Evolutionary conservation across 192 early-diverging fungal species (phyloP).

Genomic region (Linnemannia zychae): DNA sequence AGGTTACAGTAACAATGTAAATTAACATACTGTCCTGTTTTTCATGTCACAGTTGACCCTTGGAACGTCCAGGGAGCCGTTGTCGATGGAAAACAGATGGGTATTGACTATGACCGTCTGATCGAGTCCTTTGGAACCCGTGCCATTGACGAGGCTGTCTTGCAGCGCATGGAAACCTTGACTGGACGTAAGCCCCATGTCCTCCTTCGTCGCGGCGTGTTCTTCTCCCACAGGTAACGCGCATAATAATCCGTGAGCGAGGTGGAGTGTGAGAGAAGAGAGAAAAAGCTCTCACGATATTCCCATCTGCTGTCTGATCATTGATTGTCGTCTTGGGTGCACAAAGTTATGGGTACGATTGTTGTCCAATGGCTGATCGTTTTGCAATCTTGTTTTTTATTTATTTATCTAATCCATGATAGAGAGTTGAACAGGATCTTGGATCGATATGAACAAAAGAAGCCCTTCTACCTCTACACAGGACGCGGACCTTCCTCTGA

Average conservation of each 20-base stretch:
- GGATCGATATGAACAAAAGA: constrained; percentile 93
- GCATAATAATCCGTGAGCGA: not conserved
- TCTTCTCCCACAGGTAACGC: constrained; percentile 93
- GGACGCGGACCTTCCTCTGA: constrained; percentile 94
- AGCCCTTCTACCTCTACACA: constrained; percentile 98
- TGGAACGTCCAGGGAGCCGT: constrained; percentile 95
- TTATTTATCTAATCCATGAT: constrained; percentile 3
- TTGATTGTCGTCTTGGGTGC: not conserved
- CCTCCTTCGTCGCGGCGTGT: constrained; percentile 89
- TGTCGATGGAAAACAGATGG: constrained; percentile 86
- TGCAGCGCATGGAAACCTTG: constrained; percentile 85
- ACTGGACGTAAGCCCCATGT: constrained; percentile 88
- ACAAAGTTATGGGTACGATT: not conserved
- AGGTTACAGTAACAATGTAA: not conserved
- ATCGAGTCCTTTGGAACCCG: constrained; percentile 91
- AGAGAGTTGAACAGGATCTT: constrained; percentile 89
- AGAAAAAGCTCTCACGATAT: not conserved
- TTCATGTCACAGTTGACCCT: constrained; percentile 73
- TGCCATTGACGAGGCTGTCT: constrained; percentile 78
- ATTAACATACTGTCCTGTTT: not conserved
- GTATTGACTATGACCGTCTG: constrained; percentile 95
- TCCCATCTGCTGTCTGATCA: not conserved
- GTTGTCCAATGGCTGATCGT: not conserved
- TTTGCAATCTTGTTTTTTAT: constrained; percentile 9
- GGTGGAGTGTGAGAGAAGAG: not conserved